A percentile compares a stretch with the other conserved stretches of the same genome.
These are phyloP conservation scores for Phytophthora niederhauseri DNA, from an alignment of 352 stramenopile species.

Conservation along the genomic window DNA sequence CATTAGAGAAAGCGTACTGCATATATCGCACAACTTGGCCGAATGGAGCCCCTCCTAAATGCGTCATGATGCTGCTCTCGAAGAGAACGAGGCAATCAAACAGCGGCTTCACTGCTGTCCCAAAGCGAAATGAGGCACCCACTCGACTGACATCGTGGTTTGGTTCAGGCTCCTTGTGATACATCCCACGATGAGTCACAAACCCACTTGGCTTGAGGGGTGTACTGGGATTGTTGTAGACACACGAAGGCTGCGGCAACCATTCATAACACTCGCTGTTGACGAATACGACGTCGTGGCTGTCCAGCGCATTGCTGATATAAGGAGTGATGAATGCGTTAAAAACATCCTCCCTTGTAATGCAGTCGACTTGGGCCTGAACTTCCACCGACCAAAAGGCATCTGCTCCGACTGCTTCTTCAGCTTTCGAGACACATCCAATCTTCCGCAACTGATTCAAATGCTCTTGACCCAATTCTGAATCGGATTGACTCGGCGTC, in stretches of 20 bases:
- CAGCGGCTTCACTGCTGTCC: neutral
- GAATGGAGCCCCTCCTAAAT: neutral
- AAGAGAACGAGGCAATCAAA: slow-evolving; percentile 5
- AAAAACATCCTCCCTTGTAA: neutral
- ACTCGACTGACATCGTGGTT: slow-evolving; percentile 1
- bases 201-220: slow-evolving; percentile 1
- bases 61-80: neutral
- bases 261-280: slow-evolving; percentile 1
- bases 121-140: slow-evolving; percentile 1
- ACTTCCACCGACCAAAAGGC: slow-evolving; percentile 1
- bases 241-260: neutral
- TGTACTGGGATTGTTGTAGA: neutral
- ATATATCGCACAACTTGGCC: slow-evolving; percentile 1
- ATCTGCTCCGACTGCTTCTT: slow-evolving; percentile 1
- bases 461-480: neutral
- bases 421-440: neutral
- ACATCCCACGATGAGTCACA: slow-evolving; percentile 1
- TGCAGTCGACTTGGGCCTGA: neutral
- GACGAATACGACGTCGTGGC: slow-evolving; percentile 1
- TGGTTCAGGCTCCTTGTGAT: neutral
- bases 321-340: slow-evolving; percentile 1
- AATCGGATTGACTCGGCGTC: slow-evolving; percentile 1
- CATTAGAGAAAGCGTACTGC: neutral
- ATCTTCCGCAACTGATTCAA: neutral
- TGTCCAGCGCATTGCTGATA: neutral